A percentile compares a stretch with the other conserved stretches of the same genome.
phyloP scores from a whole-genome alignment of 768 basidiomycete genomes.

The Mycena rebaudengoi region DNA sequence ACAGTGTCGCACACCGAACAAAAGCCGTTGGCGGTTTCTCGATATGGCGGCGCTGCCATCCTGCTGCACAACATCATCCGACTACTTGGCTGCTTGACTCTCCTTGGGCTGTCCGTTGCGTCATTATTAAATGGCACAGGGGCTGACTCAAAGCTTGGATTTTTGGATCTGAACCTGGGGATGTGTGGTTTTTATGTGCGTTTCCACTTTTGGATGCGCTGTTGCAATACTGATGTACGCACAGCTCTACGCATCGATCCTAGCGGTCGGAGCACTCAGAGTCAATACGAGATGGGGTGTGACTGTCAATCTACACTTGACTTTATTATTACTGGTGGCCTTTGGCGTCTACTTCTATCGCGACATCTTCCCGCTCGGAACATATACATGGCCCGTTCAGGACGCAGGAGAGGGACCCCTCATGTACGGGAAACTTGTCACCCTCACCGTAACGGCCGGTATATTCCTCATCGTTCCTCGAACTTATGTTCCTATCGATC shows the following conservation, averaged over 20 bases:
- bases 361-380: slow-evolving; percentile 67
- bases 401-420: slow-evolving; percentile 55
- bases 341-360: slow-evolving; percentile 60
- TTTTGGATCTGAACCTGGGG: not conserved
- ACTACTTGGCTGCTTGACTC: slow-evolving; percentile 5
- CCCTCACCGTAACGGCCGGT: slow-evolving; percentile 53
- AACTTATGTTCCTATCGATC: slow-evolving; percentile 61
- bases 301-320: slow-evolving; percentile 32
- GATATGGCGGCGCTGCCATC: slow-evolving; percentile 15
- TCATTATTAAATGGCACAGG: not conserved
- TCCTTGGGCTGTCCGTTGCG: slow-evolving; percentile 16
- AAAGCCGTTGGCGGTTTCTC: slow-evolving; percentile 16
- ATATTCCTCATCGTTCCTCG: slow-evolving; percentile 64
- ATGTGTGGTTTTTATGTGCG: slow-evolving; percentile 23
- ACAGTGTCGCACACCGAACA: not conserved
- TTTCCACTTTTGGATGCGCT: not conserved
- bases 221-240: not conserved
- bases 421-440: slow-evolving; percentile 58
- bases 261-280: not conserved
- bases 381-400: slow-evolving; percentile 51
- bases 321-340: slow-evolving; percentile 39
- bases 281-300: not conserved
- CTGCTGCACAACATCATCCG: slow-evolving; percentile 10
- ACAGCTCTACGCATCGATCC: slow-evolving; percentile 14
- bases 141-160: not conserved